Evolutionary conservation across 2,329 filamentous ascomycete genomes (phyloP).

Genomic region (Arthrinium puccinioides): DNA sequence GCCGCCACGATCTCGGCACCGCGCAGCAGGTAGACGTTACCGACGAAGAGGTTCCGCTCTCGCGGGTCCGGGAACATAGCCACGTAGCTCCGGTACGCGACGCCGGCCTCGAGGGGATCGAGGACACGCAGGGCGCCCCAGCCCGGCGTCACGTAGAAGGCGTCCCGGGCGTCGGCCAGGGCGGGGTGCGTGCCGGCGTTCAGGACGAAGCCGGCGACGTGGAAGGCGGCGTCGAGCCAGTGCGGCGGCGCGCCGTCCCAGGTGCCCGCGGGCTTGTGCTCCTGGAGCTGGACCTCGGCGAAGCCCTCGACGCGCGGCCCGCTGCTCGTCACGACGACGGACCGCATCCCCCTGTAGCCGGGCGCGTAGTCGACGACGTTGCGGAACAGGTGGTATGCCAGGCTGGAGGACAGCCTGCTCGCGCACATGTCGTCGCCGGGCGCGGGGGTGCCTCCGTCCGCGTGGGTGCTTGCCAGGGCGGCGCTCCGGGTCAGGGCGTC

Average conservation of each 20-base stretch:
- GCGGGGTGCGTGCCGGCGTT: conserved; percentile 44
- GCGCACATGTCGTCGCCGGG: too few species aligned
- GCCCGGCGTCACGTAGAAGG: conserved; percentile 29
- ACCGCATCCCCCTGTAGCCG: conserved; percentile 44
- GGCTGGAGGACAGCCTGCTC: conserved; percentile 60
- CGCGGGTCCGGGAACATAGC: conserved; percentile 24
- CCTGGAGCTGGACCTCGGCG: conserved; percentile 33
- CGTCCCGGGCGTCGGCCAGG: conserved; percentile 20
- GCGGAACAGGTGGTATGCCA: conserved; percentile 63
- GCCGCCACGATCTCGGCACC: conserved; percentile 23
- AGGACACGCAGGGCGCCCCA: conserved; percentile 26
- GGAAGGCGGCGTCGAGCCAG: conserved; percentile 46
- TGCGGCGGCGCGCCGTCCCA: conserved; percentile 46
- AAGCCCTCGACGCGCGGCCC: conserved; percentile 35
- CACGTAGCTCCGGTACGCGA: conserved; percentile 27
- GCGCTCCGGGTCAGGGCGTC: conserved; percentile 48
- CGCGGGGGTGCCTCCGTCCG: background rate
- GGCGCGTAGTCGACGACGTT: conserved; percentile 44
- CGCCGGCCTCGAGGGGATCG: conserved; percentile 19
- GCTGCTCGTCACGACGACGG: conserved; percentile 38
- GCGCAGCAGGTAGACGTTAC: conserved; percentile 28
- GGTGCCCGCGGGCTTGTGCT: conserved; percentile 28
- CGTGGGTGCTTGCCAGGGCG: conserved; percentile 40
- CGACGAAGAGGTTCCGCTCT: conserved; percentile 21
- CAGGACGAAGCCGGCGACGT: conserved; percentile 49